Evolutionary conservation across 805 yeast genomes (phyloP).

Genomic region (Myxozyma melibiosi): DNA sequence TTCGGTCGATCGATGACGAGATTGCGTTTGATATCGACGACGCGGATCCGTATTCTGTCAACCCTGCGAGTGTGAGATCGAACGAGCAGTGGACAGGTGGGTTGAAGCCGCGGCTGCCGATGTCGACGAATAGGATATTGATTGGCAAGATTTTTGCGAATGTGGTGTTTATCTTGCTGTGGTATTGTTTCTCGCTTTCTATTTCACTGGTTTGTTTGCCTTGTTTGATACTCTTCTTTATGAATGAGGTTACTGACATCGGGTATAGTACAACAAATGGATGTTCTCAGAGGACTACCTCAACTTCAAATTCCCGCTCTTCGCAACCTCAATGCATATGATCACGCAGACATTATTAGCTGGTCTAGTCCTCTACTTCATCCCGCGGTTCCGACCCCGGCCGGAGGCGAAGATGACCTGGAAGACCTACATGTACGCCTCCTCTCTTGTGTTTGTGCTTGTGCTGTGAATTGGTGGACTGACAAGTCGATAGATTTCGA

Average conservation of each 20-base stretch:
- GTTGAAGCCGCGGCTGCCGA: neutral
- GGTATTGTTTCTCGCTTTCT: constrained; percentile 44
- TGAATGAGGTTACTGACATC: constrained; percentile 29
- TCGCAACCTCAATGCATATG: constrained; percentile 87
- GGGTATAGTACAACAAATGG: constrained; percentile 91
- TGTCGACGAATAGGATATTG: constrained; percentile 18
- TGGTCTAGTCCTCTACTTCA: constrained; percentile 47
- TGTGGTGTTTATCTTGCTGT: constrained; percentile 24
- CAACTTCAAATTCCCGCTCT: constrained; percentile 78
- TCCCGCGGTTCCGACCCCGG: constrained; percentile 54
- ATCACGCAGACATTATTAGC: constrained; percentile 62
- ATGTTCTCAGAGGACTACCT: constrained; percentile 82
- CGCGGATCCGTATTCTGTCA: constrained; percentile 25
- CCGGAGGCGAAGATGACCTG: constrained; percentile 27
- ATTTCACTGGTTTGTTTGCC: constrained; percentile 38
- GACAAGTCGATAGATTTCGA: constrained; percentile 50
- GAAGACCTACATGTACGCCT: constrained; percentile 24
- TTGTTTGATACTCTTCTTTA: too few species aligned
- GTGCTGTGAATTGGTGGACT: constrained; percentile 9
- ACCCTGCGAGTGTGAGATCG: constrained; percentile 10
- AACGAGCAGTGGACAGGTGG: neutral
- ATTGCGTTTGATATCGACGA: constrained; percentile 29
- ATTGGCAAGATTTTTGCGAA: constrained; percentile 21
- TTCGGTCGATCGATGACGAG: constrained; percentile 20
- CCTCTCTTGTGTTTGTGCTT: too few species aligned